phyloP scores from a whole-genome alignment of 164 flowering plant genomes.

The Magnolia sinica region DNA sequence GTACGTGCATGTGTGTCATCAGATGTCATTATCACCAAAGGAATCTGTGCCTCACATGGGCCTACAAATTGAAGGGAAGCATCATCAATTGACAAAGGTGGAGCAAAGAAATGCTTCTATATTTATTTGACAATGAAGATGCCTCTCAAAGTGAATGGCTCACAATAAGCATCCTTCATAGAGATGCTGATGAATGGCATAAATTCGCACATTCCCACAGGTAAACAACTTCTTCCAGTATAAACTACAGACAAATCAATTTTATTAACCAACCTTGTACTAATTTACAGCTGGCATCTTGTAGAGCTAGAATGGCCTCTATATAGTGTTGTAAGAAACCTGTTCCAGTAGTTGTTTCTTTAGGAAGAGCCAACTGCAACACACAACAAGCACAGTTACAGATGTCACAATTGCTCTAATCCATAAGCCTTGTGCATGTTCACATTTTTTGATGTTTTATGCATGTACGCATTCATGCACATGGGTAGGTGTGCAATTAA shows the following conservation, averaged over 20 bases:
- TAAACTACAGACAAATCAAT: not conserved
- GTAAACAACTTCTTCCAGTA: not conserved
- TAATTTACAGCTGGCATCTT: slow-evolving; percentile 61
- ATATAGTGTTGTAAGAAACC: slow-evolving; percentile 85
- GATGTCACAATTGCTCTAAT: not conserved
- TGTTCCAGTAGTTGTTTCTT: slow-evolving; percentile 71
- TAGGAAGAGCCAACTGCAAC: slow-evolving; percentile 85
- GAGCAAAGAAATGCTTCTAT: slow-evolving; percentile 3
- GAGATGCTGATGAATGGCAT: not conserved
- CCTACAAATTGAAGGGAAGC: slow-evolving; percentile 33
- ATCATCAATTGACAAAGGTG: slow-evolving; percentile 2
- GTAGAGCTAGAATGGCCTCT: slow-evolving; percentile 79
- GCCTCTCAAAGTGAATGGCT: not conserved
- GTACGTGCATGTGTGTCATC: slow-evolving; percentile 94
- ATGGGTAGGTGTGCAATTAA: too few species aligned
- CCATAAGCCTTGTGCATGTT: not conserved
- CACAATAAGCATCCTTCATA: not conserved
- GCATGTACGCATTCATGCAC: not conserved
- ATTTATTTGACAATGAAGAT: not conserved
- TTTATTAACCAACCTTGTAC: slow-evolving; percentile 39
- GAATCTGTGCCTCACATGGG: slow-evolving; percentile 51
- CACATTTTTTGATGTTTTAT: not conserved
- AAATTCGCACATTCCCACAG: not conserved
- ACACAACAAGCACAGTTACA: slow-evolving; percentile 3
- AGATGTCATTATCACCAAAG: slow-evolving; percentile 94